phyloP scores from a whole-genome alignment of 176 grass and related monocot species.

The Oropetium thomaeum region DNA sequence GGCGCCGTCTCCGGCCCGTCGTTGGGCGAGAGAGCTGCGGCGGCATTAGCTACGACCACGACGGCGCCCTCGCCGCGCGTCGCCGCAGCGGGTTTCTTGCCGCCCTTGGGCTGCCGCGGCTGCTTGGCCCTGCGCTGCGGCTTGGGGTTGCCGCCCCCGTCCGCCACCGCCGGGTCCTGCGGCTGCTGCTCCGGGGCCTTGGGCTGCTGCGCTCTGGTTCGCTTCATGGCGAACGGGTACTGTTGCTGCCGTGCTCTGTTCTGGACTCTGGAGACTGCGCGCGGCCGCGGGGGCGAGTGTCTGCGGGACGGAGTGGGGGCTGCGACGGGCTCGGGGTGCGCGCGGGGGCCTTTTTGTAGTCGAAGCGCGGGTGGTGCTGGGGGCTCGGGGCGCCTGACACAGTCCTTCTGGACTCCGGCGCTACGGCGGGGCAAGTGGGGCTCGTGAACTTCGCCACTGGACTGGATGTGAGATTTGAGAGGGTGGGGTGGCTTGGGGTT shows the following conservation, averaged over 20 bases:
- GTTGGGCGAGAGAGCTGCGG: not conserved
- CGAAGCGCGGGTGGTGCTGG: not conserved
- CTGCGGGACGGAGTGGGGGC: not conserved
- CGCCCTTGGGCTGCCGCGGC: conserved; percentile 33
- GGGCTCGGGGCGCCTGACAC: not conserved
- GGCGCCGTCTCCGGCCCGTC: not conserved
- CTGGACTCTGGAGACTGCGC: not conserved
- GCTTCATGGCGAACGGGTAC: conserved; percentile 44
- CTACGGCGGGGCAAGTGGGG: not conserved
- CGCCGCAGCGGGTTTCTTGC: not conserved
- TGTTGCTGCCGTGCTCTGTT: not conserved
- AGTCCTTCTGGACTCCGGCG: not conserved
- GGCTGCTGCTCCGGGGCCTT: conserved; percentile 17
- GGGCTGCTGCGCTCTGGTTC: conserved; percentile 40
- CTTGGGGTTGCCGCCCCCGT: conserved; percentile 8
- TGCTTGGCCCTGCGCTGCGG: conserved; percentile 44
- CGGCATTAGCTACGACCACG: accelerated
- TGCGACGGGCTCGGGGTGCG: conserved; percentile 2
- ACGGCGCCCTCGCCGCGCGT: not conserved
- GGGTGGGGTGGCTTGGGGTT: no score
- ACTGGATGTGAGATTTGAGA: not conserved
- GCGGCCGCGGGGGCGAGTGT: not conserved
- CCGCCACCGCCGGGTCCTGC: not conserved
- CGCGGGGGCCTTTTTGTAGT: conserved; percentile 27
- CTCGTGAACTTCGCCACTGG: not conserved